These are phyloP conservation scores for Lycium ferocissimum DNA, from an alignment of 257 asterid genomes.

Conservation along the genomic window DNA sequence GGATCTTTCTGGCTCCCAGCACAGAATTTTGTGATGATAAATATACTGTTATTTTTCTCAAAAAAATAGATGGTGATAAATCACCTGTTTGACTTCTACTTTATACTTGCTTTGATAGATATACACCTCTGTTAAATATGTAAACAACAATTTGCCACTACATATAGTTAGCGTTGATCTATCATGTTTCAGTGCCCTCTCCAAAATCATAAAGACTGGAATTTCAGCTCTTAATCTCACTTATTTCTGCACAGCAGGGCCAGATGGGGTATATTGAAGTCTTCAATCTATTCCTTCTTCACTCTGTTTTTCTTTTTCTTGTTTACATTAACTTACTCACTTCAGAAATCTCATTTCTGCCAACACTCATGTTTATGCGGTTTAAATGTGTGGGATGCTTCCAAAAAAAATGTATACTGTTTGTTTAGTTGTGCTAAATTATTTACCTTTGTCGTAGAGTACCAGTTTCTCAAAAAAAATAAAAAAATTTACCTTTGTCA, in stretches of 20 bases:
- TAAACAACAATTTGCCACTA: slow-evolving; percentile 26
- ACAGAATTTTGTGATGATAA: no score
- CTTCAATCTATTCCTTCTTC: slow-evolving; percentile 6
- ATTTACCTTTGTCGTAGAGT: no score
- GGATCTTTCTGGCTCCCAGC: no score
- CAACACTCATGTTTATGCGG: slow-evolving; percentile 4
- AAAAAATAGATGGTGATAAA: background rate
- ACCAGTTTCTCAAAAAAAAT: no score
- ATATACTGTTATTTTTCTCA: no score
- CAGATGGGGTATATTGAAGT: slow-evolving; percentile 76
- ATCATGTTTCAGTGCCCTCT: slow-evolving; percentile 68
- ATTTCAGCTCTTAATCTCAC: slow-evolving; percentile 90
- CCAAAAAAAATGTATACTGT: background rate
- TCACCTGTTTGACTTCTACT: background rate
- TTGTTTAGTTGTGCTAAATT: no score
- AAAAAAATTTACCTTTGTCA: slow-evolving; percentile 31
- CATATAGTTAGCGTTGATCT: slow-evolving; percentile 30
- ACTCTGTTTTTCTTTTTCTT: background rate
- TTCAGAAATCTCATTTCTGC: background rate
- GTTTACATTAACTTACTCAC: background rate
- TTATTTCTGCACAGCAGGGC: slow-evolving; percentile 94
- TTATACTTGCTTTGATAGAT: slow-evolving; percentile 4
- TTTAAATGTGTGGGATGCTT: background rate
- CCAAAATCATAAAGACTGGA: slow-evolving; percentile 93
- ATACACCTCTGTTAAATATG: slow-evolving; percentile 1